A percentile compares a stretch with the other conserved stretches of the same genome.
phyloP scores from a whole-genome alignment of 495 filamentous ascomycete genomes.

The Aspergillus funiculosus region DNA sequence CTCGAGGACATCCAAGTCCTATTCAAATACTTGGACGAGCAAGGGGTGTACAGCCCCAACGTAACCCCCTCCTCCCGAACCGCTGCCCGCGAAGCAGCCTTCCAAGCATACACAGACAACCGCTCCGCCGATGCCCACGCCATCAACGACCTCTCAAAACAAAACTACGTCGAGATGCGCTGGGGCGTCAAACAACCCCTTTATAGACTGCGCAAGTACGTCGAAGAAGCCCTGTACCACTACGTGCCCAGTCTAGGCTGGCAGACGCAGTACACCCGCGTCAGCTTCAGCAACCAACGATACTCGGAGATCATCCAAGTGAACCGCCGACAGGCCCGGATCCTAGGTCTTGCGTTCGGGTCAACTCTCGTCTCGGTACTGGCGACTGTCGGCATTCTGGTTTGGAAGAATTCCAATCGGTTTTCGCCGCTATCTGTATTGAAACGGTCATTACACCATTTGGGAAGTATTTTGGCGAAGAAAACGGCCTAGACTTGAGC shows the following conservation, averaged over 20 bases:
- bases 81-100: slow-evolving; percentile 47
- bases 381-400: slow-evolving; percentile 25
- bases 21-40: slow-evolving; percentile 64
- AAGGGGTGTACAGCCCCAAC: slow-evolving; percentile 42
- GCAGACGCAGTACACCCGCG: slow-evolving; percentile 86
- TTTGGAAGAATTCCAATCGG: slow-evolving; percentile 29
- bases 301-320: slow-evolving; percentile 75
- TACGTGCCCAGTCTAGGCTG: slow-evolving; percentile 73
- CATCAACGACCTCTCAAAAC: slow-evolving; percentile 86
- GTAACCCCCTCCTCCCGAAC: slow-evolving; percentile 35
- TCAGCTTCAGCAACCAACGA: slow-evolving; percentile 86
- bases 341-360: slow-evolving; percentile 42
- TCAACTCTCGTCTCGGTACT: slow-evolving; percentile 24
- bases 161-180: slow-evolving; percentile 93
- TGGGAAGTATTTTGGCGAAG: slow-evolving; percentile 5
- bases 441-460: neutral
- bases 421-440: slow-evolving; percentile 11
- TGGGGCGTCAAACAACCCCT: slow-evolving; percentile 65
- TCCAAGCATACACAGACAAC: slow-evolving; percentile 66
- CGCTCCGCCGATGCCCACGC: slow-evolving; percentile 73
- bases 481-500: neutral
- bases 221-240: slow-evolving; percentile 80
- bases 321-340: slow-evolving; percentile 60
- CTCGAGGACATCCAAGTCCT: slow-evolving; percentile 81
- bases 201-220: slow-evolving; percentile 72